Evolutionary conservation across 2,329 filamentous ascomycete species (phyloP).

Genomic region (Aureobasidium sp.): DNA sequence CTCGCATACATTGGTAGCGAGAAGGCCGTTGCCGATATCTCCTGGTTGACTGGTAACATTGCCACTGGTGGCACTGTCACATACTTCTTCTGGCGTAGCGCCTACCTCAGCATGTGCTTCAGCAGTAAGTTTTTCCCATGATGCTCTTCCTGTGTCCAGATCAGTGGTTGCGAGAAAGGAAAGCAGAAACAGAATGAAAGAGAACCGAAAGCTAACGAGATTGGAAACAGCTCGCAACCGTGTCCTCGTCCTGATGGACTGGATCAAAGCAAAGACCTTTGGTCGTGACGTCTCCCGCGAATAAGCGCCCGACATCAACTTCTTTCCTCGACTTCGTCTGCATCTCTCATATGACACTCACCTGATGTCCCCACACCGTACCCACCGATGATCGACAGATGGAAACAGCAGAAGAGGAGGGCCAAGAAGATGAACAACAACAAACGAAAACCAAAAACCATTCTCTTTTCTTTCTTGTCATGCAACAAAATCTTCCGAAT

Average conservation of each 20-base stretch:
- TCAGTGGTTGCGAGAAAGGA: not conserved
- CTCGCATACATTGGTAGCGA: constrained; percentile 97
- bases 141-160: not conserved
- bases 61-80: constrained; percentile 83
- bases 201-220: constrained; percentile 19
- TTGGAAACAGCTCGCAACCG: constrained; percentile 71
- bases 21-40: constrained; percentile 94
- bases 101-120: constrained; percentile 99
- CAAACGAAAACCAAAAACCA: not conserved
- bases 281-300: constrained; percentile 89
- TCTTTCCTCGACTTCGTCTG: not conserved
- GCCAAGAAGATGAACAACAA: not conserved
- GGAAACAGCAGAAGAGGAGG: not conserved
- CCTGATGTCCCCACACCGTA: constrained; percentile 9
- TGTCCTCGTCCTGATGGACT: constrained; percentile 86
- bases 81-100: constrained; percentile 96
- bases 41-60: constrained; percentile 95
- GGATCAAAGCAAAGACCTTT: constrained; percentile 94
- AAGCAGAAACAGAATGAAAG: not conserved
- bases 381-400: constrained; percentile 3
- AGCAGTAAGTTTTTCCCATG: constrained; percentile 67
- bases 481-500: not conserved
- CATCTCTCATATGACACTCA: constrained; percentile 9
- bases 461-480: not conserved
- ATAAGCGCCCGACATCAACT: constrained; percentile 32